phyloP scores from a whole-genome alignment of 2,329 filamentous ascomycete genomes.

The Calycina herbarum region DNA sequence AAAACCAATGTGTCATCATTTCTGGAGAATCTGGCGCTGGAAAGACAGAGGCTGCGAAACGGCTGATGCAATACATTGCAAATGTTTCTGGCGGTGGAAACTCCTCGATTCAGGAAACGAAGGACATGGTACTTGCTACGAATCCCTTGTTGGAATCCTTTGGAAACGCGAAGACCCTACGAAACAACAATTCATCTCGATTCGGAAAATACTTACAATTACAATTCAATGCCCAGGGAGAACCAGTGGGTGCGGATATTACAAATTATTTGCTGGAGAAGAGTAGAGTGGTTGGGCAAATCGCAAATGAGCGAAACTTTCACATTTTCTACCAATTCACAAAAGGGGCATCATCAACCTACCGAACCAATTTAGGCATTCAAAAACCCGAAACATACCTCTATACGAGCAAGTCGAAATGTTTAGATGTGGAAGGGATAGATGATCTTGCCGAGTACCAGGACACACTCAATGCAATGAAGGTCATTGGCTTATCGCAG shows the following conservation, averaged over 20 bases:
- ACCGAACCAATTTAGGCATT: slow-evolving; percentile 84
- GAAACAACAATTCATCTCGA: slow-evolving; percentile 98
- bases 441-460: slow-evolving; percentile 87
- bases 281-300: slow-evolving; percentile 91
- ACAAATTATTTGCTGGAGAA: slow-evolving; percentile 98
- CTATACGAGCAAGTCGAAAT: slow-evolving; percentile 93
- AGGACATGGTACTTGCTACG: slow-evolving; percentile 98
- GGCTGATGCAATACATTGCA: slow-evolving; percentile 99
- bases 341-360: slow-evolving; percentile 85
- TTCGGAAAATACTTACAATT: slow-evolving; percentile 99
- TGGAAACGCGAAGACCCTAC: slow-evolving; percentile 94
- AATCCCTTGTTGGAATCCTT: slow-evolving; percentile 97
- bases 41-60: slow-evolving; percentile 97
- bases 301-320: slow-evolving; percentile 93
- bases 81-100: slow-evolving; percentile 81
- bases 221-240: slow-evolving; percentile 87
- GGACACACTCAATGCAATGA: slow-evolving; percentile 93
- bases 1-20: slow-evolving; percentile 99
- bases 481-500: slow-evolving; percentile 84
- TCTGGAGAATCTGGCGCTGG: slow-evolving; percentile 97
- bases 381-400: slow-evolving; percentile 90
- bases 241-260: slow-evolving; percentile 94
- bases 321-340: slow-evolving; percentile 99
- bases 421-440: slow-evolving; percentile 89
- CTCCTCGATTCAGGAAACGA: slow-evolving; percentile 86